Conservation (phyloP, 2,329 filamentous ascomycete species). For the Ceratocystis harringtonii region DNA sequence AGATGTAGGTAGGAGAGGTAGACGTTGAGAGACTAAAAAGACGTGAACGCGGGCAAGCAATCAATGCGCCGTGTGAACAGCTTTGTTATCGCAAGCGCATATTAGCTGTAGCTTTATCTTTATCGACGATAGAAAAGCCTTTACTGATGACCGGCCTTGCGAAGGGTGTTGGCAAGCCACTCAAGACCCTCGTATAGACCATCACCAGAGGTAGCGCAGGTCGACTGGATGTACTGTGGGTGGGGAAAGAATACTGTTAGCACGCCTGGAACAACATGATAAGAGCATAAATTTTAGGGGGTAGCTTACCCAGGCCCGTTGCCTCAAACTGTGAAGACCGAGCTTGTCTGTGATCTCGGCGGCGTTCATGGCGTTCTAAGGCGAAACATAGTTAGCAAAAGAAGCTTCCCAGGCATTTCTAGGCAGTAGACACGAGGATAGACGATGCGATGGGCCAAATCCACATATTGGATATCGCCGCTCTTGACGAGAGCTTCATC, state of each 20-base stretch:
- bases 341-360: conserved; percentile 99
- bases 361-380: conserved; percentile 96
- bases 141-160: conserved; percentile 56
- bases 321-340: conserved; percentile 95
- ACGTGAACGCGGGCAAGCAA: conserved; percentile 15
- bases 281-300: not conserved
- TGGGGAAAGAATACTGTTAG: conserved; percentile 18
- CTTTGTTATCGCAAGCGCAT: conserved; percentile 15
- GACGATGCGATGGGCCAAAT: not conserved
- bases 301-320: conserved; percentile 87
- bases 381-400: not conserved
- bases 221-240: conserved; percentile 90
- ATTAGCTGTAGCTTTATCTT: conserved; percentile 17
- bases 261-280: not conserved
- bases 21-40: conserved; percentile 17
- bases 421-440: not conserved
- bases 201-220: conserved; percentile 96
- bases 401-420: not conserved
- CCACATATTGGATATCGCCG: too few species aligned
- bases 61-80: conserved; percentile 14
- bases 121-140: conserved; percentile 20
- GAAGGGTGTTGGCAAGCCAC: conserved; percentile 72
- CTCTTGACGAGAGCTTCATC: not conserved
- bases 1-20: conserved; percentile 17
- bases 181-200: conserved; percentile 99